Percentiles rank a stretch among this genome's conserved stretches.
phyloP scores from a whole-genome alignment of 2,329 filamentous ascomycete species.

The Xylaria sp. region DNA sequence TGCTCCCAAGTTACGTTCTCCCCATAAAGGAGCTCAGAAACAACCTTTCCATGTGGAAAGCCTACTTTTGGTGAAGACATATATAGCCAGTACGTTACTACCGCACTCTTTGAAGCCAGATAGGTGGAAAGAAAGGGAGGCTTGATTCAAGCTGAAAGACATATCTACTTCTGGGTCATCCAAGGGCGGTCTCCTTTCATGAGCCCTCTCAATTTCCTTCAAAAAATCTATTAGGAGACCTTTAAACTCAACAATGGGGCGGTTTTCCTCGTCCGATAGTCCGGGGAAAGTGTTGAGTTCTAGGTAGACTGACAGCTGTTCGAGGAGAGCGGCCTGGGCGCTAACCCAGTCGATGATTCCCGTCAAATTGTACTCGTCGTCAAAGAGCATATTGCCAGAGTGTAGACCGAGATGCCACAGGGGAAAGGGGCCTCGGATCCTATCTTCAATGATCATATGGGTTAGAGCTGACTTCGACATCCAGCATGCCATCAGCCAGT shows the following conservation, averaged over 20 bases:
- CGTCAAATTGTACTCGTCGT: constrained; percentile 47
- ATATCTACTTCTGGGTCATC: background rate
- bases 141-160: background rate
- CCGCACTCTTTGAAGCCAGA: constrained; percentile 5
- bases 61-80: constrained; percentile 13
- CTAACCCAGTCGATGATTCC: constrained; percentile 46
- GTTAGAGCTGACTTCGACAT: constrained; percentile 39
- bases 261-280: constrained; percentile 38
- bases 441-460: constrained; percentile 40
- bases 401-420: constrained; percentile 45
- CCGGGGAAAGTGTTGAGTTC: constrained; percentile 42
- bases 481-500: constrained; percentile 43
- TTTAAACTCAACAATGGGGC: constrained; percentile 11
- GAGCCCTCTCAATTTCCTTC: constrained; percentile 5
- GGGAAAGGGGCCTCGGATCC: constrained; percentile 44
- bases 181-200: background rate
- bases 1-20: constrained; percentile 13
- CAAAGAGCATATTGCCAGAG: constrained; percentile 49
- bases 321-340: constrained; percentile 43
- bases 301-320: constrained; percentile 44
- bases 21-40: constrained; percentile 13
- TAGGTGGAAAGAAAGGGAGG: constrained; percentile 16
- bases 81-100: constrained; percentile 5
- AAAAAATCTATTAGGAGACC: constrained; percentile 5
- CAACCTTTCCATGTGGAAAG: background rate